Percentiles rank a stretch among this genome's conserved stretches.
Conservation (phyloP, 306 rosid genomes). For the Ormosia semicastrata region DNA sequence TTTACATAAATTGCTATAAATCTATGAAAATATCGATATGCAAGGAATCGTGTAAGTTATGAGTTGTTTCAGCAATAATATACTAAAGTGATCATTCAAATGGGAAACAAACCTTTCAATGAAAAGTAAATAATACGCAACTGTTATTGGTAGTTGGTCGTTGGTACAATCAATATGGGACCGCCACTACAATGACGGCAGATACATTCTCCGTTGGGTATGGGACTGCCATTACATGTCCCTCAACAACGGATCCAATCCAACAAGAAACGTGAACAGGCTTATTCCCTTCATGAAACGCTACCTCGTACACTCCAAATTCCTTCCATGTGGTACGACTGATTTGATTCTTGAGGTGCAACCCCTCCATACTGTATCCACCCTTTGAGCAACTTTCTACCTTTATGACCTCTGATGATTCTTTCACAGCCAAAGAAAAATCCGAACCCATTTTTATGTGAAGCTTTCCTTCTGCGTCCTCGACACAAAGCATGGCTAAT, state of each 20-base stretch:
- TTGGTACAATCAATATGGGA: neutral
- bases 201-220: constrained; percentile 9
- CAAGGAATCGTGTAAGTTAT: too few relatives aligned
- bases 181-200: constrained; percentile 27
- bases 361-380: neutral
- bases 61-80: too few relatives aligned
- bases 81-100: too few relatives aligned
- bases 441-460: constrained; percentile 21
- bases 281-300: constrained; percentile 41
- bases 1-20: neutral
- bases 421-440: constrained; percentile 30
- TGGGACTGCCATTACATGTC: constrained; percentile 34
- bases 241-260: constrained; percentile 38
- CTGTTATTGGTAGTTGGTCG: too few relatives aligned
- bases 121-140: neutral
- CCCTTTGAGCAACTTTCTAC: constrained; percentile 25
- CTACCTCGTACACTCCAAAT: constrained; percentile 41
- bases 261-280: constrained; percentile 48
- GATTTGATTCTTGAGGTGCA: neutral
- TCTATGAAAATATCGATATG: neutral
- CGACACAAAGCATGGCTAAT: constrained; percentile 46
- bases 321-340: constrained; percentile 35
- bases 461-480: constrained; percentile 37
- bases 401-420: constrained; percentile 9
- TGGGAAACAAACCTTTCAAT: neutral